Base-by-base conservation (phyloP, 2,329 filamentous ascomycete genomes). In the Aspergillus sojae region DNA sequence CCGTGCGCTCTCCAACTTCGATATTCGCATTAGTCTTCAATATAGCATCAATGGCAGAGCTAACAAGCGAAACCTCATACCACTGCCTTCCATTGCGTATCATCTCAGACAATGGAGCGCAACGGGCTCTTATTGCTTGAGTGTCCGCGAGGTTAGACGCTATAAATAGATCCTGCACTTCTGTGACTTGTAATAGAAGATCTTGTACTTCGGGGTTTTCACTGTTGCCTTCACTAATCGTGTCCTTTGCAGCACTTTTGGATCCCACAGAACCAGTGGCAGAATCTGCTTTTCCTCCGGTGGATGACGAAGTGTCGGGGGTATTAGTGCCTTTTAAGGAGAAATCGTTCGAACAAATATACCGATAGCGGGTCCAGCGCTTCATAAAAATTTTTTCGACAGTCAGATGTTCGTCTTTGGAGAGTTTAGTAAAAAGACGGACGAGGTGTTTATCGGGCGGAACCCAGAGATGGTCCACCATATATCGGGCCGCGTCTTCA, bases 11-110 rank as follows among this genome's bases (percentile, higher is more conserved):
- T 1, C 79, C 79, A 1, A 79, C 55, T 53, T 77, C 72, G 12
- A 80, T 62, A 36, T 68, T 41, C 12, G 62, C 58, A 39, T 81
- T 81, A 10, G 71, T 54, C 19, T 69, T 64, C 21, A 81, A 65
- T 0, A 75, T 65, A 5, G 72, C 61, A 30, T 79, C 74, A n/a
- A 81, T 74, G 2, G 66, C 62, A 5, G 71, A 68, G 58, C 78
- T 78, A 10, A 77, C 67, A 12, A 82, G 63, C 1, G 79, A 79
- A 4, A 74, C 70, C 56, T 81, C 77, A 63, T 77, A 80, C 75
- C 79, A 80, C 4, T 78, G 70, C 6, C 73, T 70, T 16, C 72
- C 74, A 4, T 67, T 68, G 7, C 67, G 64, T n/a, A 74, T 65
- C 74, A 80, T 77, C 4, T 76, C 70, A 4, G 68, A 58, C 5